Conservation (phyloP, 495 filamentous ascomycete genomes). For the Xylaria sp. region DNA sequence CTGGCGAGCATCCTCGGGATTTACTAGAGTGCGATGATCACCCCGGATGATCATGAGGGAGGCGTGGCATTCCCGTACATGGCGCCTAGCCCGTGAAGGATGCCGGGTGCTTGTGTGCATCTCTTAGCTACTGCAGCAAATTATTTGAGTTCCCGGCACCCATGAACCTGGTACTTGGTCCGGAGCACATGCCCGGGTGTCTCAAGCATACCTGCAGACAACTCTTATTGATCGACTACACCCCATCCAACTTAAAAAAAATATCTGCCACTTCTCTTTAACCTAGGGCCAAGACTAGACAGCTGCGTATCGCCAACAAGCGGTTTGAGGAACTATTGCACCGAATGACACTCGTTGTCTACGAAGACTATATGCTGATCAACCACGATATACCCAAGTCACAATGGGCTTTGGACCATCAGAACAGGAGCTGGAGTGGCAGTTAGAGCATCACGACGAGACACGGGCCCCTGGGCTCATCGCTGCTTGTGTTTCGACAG, state of each 20-base stretch:
- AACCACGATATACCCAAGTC: not conserved
- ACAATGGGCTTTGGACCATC: constrained; percentile 17
- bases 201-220: constrained; percentile 9
- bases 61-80: constrained; percentile 21
- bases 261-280: not conserved
- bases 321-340: not conserved
- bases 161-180: not conserved
- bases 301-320: not conserved
- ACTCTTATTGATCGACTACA: not conserved
- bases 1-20: not conserved
- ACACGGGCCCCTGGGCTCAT: constrained; percentile 18
- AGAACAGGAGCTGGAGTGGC: constrained; percentile 17
- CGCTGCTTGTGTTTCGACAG: constrained; percentile 11
- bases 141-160: not conserved
- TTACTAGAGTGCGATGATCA: not conserved
- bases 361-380: not conserved
- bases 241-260: not conserved
- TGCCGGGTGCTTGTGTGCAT: not conserved
- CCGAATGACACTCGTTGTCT: not conserved
- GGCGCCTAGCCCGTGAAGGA: not conserved
- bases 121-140: not conserved
- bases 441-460: constrained; percentile 27
- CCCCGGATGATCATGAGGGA: not conserved
- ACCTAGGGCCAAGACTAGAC: not conserved
- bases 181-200: constrained; percentile 7